Evolutionary conservation across 2,329 filamentous ascomycete genomes (phyloP).

Genomic region (Neonectria faginata): DNA sequence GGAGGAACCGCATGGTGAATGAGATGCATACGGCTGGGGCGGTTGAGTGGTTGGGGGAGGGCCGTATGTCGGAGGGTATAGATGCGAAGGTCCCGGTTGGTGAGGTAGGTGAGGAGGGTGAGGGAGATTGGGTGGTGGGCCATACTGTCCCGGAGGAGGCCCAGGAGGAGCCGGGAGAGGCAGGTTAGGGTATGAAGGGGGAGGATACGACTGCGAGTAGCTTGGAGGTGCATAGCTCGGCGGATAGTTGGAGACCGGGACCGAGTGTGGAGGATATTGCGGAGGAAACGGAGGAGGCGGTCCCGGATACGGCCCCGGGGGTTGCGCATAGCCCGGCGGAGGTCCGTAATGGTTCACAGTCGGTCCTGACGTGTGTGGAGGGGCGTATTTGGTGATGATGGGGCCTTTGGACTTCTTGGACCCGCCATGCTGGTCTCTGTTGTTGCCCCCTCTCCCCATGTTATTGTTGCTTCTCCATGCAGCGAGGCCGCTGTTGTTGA

Average conservation of each 20-base stretch:
- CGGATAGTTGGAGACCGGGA: constrained; percentile 40
- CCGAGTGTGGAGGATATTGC: constrained; percentile 41
- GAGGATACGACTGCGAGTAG: constrained; percentile 43
- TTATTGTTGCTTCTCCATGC: constrained; percentile 52
- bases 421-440: constrained; percentile 46
- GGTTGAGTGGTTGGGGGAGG: constrained; percentile 33
- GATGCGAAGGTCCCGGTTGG: constrained; percentile 27
- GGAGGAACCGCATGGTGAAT: constrained; percentile 28
- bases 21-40: constrained; percentile 19
- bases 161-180: constrained; percentile 41
- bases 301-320: constrained; percentile 41
- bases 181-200: constrained; percentile 37
- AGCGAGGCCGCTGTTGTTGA: constrained; percentile 48
- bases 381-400: constrained; percentile 53
- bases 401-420: constrained; percentile 50
- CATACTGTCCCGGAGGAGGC: constrained; percentile 31
- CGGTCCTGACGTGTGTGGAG: constrained; percentile 37
- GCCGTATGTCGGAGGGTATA: constrained; percentile 41
- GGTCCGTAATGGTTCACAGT: constrained; percentile 40
- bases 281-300: constrained; percentile 41
- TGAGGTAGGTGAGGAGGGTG: constrained; percentile 30
- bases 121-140: constrained; percentile 29
- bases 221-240: constrained; percentile 44
- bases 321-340: constrained; percentile 42
- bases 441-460: constrained; percentile 39